Evolutionary conservation across 106 monocot genomes (phyloP), one percentile per base, ranked within the genome.

Genomic region (Amphibolis antarctica): DNA sequence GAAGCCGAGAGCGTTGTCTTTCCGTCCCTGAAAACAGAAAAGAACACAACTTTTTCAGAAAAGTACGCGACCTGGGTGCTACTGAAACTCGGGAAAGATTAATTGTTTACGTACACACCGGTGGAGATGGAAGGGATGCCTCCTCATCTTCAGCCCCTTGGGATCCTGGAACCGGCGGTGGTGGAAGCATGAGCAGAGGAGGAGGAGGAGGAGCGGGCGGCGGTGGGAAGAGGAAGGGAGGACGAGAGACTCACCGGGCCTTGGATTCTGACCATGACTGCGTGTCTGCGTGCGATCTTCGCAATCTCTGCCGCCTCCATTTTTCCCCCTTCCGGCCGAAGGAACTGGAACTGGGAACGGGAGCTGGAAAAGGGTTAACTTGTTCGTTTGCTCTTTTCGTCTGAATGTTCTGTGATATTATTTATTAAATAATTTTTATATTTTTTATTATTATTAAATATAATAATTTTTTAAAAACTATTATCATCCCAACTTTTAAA

Each of bases 101-200:
- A 0, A 12, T 31, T 45, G 24, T 51, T n/a, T 44, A 20, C 69
- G 36, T 70, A 94, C n/a, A n/a, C n/a, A n/a, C 94, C 76, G 81
- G 64, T 84, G 82, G 45, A 79, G 77, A 56, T 94, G 94, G 71
- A 94, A 94, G 20, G 94, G 83, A 43, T 73, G 79, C 7, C 77
- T 74, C 59, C 83, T 64, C 86, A 86, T 89, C 74, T 89, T 89
- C 7, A 89, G 68, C 1, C 81, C 81, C 66, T 94, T 89, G 19
- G 94, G 86, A 48, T 94, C 94, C 94, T 94, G 66, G 44, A 36
- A 42, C 12, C 24, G 11, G n/a, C n/a, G 17, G 1, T 20, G 28
- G 48, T 14, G 30, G 28, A 26, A 5, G 9, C 44, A 9, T 53
- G 21, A 53, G 47, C 53, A 58, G 13, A 21, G 54, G 0, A 22